Base-by-base conservation (phyloP, 257 asterid species). In the Solanum sitiens region DNA sequence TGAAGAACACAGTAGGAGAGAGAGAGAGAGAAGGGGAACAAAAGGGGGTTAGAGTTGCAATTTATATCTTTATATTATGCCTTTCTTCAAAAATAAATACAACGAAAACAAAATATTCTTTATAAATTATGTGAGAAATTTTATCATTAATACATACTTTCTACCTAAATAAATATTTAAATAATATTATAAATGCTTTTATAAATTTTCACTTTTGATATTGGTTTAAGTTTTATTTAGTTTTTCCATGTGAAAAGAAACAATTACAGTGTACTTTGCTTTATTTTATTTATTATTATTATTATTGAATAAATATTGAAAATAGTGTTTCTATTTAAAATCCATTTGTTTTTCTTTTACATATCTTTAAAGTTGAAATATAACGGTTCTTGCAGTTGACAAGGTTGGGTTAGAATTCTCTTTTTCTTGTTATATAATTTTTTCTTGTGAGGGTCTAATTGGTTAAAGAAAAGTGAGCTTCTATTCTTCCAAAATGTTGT, bases 341-440 rank as follows among this genome's bases (percentile, higher is more conserved):
- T 8, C 11, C 44, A 27, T 80, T 30, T 47, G 68, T 25, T 50
- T 20, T 80, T 30, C 44, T 47, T 50, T 80, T 45, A 47, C 85
- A 16, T 47, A 27, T 47, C 33, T 47, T 9, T 80, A 39, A 47
- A 30, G 44, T 50, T 63, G 25, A 59, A 59, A 47, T 18, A 47
- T 80, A 80, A 80, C 85, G 44, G 85, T 47, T 80, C 47, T 80
- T 47, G 85, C 85, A 80, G 68, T 80, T 80, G 85, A 47, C 85
- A 30, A 80, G 44, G 11, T 30, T 47, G 68, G 85, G 6, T 80
- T 80, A 18, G 44, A 80, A 30, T 30, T 47, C 37, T n/a, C 42
- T 3, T 74, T 37, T 74, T 37, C 50, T 16, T 45, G 16, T 27
- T 11, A 14, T 45, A 45, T 79, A 25, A 13, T 77, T 47, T 27